These are phyloP conservation scores for Mycocentrospora acerina DNA, from an alignment of 2,329 filamentous ascomycete genomes.

Conservation along the genomic window DNA sequence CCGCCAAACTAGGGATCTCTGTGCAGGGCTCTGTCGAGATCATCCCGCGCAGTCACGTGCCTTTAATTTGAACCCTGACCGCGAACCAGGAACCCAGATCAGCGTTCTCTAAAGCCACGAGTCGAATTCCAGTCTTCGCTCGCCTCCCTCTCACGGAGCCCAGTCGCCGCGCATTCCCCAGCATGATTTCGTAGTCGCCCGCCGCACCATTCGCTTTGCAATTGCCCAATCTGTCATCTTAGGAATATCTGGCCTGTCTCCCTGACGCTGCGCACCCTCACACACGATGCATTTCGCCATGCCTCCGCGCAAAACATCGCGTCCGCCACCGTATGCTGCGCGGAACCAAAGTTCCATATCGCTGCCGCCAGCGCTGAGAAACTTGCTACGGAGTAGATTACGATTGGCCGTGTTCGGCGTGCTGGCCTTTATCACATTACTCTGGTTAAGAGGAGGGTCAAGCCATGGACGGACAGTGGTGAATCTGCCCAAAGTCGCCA, in stretches of 20 bases:
- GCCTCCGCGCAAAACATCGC: conserved; percentile 80
- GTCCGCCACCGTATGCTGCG: conserved; percentile 69
- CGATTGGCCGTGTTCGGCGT: conserved; percentile 58
- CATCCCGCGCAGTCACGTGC: too few relatives aligned
- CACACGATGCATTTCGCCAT: conserved; percentile 78
- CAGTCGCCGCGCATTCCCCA: conserved; percentile 4
- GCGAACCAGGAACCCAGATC: too few relatives aligned
- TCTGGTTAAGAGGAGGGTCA: conserved; percentile 40
- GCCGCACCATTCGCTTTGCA: neutral
- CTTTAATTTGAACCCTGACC: too few relatives aligned
- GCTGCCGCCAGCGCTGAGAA: conserved; percentile 50
- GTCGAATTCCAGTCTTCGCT: neutral
- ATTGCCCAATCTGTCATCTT: conserved; percentile 22
- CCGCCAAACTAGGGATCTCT: too few relatives aligned
- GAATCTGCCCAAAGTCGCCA: conserved; percentile 34
- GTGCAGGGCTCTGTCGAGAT: too few relatives aligned
- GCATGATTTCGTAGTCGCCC: conserved; percentile 19
- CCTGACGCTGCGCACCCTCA: conserved; percentile 16
- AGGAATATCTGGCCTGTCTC: conserved; percentile 12
- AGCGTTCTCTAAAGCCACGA: too few relatives aligned
- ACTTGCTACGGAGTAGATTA: conserved; percentile 58
- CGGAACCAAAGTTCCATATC: conserved; percentile 51
- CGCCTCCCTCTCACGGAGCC: neutral
- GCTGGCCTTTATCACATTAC: conserved; percentile 54
- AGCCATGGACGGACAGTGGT: conserved; percentile 13